A percentile compares a stretch with the other conserved stretches of the same genome.
phyloP scores from a whole-genome alignment of 106 monocot genomes.

The Dactylorhiza incarnata region DNA sequence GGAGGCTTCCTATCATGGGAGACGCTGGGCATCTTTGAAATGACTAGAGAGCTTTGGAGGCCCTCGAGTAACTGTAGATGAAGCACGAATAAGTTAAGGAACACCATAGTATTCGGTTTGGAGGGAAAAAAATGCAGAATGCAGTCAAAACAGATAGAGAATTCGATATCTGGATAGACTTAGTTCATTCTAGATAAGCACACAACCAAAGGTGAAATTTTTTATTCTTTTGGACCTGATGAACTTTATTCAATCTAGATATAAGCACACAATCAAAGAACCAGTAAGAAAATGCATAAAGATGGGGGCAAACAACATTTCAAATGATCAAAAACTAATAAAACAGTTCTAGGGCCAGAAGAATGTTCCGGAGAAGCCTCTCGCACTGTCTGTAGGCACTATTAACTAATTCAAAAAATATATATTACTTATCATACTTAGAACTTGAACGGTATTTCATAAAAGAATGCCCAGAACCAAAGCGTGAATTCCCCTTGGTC shows the following conservation, averaged over 20 bases:
- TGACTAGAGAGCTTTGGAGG: slow-evolving; percentile 74
- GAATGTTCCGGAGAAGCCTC: too few relatives aligned
- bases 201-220: neutral
- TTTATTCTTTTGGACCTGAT: neutral
- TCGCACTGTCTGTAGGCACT: neutral
- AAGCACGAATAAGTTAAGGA: neutral
- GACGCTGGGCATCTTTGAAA: slow-evolving; percentile 45
- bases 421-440: neutral
- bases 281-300: neutral
- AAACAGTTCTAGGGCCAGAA: too few relatives aligned
- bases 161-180: neutral
- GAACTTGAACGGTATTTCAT: neutral
- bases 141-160: neutral
- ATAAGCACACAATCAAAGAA: neutral
- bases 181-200: too few relatives aligned
- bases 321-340: too few relatives aligned
- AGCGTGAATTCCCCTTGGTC: neutral
- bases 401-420: neutral
- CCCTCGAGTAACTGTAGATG: slow-evolving; percentile 85
- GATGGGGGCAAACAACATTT: too few relatives aligned
- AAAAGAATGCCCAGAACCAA: neutral
- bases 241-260: neutral
- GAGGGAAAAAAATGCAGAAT: neutral
- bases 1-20: slow-evolving; percentile 50
- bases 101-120: neutral